Conservation (phyloP, 1,284 basidiomycete genomes). For the Cutaneotrichosporon arboriforme region DNA sequence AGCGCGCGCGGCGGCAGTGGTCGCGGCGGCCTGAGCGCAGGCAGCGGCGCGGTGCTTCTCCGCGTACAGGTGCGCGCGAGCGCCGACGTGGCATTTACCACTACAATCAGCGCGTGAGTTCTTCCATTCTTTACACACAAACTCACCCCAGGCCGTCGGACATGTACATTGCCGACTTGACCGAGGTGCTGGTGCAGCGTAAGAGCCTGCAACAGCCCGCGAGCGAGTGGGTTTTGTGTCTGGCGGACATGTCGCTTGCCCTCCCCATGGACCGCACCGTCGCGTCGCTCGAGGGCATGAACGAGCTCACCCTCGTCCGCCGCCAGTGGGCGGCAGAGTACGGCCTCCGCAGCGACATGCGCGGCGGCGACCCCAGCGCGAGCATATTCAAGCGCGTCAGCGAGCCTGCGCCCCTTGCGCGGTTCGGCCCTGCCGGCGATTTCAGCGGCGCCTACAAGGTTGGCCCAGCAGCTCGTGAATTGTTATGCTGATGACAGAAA, state of each 20-base stretch:
- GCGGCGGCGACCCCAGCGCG: conserved; percentile 78
- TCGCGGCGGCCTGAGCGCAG: background rate
- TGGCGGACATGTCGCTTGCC: conserved; percentile 71
- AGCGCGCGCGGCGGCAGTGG: conserved; percentile 41
- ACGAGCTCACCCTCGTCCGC: conserved; percentile 77
- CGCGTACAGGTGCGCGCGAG: conserved; percentile 70
- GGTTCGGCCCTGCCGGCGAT: conserved; percentile 57
- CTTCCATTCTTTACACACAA: background rate
- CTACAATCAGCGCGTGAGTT: conserved; percentile 79
- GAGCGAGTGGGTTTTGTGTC: conserved; percentile 75
- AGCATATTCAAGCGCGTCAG: conserved; percentile 84
- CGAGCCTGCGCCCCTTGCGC: conserved; percentile 57
- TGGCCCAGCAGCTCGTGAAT: no score
- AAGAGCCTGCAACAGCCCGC: conserved; percentile 66
- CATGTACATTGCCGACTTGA: conserved; percentile 96
- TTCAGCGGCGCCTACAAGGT: conserved; percentile 68
- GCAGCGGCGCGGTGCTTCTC: conserved; percentile 51
- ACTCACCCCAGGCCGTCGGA: conserved; percentile 62
- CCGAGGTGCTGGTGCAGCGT: conserved; percentile 71
- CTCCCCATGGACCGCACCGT: conserved; percentile 95
- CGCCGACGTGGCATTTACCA: conserved; percentile 73
- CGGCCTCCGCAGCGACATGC: conserved; percentile 49
- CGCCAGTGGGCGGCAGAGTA: conserved; percentile 64
- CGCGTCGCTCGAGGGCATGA: conserved; percentile 79
- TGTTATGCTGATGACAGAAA: conserved; percentile 54